Conservation (phyloP, 768 basidiomycete genomes). For the Chalciporus pseudorubinellus region DNA sequence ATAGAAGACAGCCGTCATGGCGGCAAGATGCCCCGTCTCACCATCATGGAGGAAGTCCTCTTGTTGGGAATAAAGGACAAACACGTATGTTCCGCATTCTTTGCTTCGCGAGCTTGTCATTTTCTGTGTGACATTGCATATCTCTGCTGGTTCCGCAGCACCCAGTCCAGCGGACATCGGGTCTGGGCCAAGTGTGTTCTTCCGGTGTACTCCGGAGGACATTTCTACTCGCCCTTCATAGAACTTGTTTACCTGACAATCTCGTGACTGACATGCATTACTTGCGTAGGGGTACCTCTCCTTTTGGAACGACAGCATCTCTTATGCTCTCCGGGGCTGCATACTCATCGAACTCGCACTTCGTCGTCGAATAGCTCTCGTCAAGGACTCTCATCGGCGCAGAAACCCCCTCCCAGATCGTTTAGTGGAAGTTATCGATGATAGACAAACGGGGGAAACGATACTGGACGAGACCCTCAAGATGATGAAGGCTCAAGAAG, state of each 20-base stretch:
- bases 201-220: not conserved
- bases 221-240: not conserved
- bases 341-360: constrained; percentile 96
- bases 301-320: constrained; percentile 99
- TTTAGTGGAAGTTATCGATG: constrained; percentile 88
- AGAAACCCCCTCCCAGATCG: constrained; percentile 77
- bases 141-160: constrained; percentile 18
- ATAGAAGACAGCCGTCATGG: constrained; percentile 61
- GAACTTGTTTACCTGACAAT: not conserved
- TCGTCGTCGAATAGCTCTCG: constrained; percentile 89
- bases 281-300: constrained; percentile 79
- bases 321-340: constrained; percentile 96
- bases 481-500: constrained; percentile 86
- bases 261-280: constrained; percentile 11
- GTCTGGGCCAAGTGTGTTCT: not conserved
- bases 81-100: constrained; percentile 56
- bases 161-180: constrained; percentile 1
- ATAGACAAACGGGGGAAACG: constrained; percentile 92
- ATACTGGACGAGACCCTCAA: constrained; percentile 92
- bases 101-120: constrained; percentile 3
- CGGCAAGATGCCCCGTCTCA: constrained; percentile 78
- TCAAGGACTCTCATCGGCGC: constrained; percentile 74
- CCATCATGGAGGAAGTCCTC: constrained; percentile 96
- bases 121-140: constrained; percentile 5
- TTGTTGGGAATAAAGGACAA: constrained; percentile 95